Percentiles rank a stretch among this genome's conserved stretches.
These are phyloP conservation scores for Candida silvicultrix DNA, from an alignment of 805 yeast genomes.

Conservation along the genomic window DNA sequence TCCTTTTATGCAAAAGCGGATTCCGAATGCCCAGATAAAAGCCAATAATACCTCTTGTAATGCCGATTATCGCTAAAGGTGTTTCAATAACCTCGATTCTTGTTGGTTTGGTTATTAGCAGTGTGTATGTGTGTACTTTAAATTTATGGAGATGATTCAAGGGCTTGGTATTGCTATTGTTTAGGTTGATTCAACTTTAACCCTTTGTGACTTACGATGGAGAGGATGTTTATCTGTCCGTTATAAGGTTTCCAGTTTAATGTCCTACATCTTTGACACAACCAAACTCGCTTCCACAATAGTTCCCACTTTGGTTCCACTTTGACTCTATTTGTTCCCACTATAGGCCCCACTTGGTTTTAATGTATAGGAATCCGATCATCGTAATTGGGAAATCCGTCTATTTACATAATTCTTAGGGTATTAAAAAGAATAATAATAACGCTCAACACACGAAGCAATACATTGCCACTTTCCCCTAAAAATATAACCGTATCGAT, in stretches of 20 bases:
- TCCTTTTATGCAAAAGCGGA: background rate
- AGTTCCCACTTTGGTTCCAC: background rate
- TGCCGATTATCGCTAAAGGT: background rate
- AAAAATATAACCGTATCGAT: no score
- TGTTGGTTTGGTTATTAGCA: background rate
- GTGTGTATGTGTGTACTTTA: background rate
- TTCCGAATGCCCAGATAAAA: background rate
- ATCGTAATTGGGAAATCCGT: background rate
- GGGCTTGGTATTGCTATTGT: no score
- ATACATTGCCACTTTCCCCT: no score
- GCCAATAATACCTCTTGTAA: background rate
- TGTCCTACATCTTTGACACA: background rate
- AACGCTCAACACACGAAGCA: no score
- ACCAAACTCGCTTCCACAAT: background rate
- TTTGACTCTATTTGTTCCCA: no score
- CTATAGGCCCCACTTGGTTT: background rate
- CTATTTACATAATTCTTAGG: no score
- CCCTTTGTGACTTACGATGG: no score
- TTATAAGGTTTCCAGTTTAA: no score
- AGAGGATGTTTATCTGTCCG: no score
- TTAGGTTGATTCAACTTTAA: no score
- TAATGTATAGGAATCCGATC: background rate
- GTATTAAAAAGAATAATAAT: no score
- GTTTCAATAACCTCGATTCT: background rate
- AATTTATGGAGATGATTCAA: background rate